These are phyloP conservation scores for Diplosphaera chodatii DNA, from an alignment of 139 green algal species.

Conservation along the genomic window DNA sequence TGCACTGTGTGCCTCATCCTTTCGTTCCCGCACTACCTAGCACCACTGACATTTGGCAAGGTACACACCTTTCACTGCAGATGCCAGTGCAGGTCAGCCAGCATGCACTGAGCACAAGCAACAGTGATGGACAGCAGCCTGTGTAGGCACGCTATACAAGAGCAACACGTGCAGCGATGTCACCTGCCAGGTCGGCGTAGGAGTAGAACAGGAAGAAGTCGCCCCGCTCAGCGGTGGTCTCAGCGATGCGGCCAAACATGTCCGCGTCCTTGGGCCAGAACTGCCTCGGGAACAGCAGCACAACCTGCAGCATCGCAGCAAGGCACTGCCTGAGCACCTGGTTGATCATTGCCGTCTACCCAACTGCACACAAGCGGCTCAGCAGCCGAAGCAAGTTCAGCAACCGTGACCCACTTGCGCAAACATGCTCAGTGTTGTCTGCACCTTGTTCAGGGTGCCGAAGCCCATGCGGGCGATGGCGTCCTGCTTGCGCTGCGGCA, in stretches of 20 bases:
- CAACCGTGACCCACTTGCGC: too few species aligned
- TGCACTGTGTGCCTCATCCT: too few species aligned
- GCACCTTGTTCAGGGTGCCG: slow-evolving; percentile 76
- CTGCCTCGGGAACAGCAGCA: slow-evolving; percentile 81
- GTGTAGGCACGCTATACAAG: background rate
- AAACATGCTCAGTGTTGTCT: too few species aligned
- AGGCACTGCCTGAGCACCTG: too few species aligned
- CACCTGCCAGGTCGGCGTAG: slow-evolving; percentile 55
- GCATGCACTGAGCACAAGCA: too few species aligned
- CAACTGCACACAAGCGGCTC: background rate
- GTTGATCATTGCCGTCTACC: too few species aligned
- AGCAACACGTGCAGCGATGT: too few species aligned
- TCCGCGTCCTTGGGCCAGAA: slow-evolving; percentile 84
- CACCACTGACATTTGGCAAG: too few species aligned
- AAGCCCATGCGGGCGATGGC: slow-evolving; percentile 86
- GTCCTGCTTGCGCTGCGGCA: slow-evolving; percentile 69
- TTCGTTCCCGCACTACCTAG: too few species aligned
- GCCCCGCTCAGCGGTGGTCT: slow-evolving; percentile 44
- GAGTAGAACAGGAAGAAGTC: slow-evolving; percentile 93
- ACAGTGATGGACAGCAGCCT: too few species aligned
- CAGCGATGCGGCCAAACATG: slow-evolving; percentile 77
- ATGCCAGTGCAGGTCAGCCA: background rate
- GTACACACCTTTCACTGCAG: background rate
- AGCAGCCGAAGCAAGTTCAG: background rate
- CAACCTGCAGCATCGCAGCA: slow-evolving; percentile 54